Base-by-base conservation (phyloP, 768 basidiomycete species). In the Kwoniella europaea region DNA sequence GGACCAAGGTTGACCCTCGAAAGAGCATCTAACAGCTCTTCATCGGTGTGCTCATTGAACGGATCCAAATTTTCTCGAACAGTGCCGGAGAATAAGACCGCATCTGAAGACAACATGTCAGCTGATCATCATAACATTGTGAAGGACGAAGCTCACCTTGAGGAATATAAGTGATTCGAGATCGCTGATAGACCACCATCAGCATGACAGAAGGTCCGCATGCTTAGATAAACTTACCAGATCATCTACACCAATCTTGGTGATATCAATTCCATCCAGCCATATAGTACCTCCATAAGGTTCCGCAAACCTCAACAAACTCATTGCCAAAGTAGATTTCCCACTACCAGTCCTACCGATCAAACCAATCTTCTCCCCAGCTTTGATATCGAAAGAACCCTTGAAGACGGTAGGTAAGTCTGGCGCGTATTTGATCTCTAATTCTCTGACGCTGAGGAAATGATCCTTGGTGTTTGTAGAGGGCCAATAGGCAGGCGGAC, bases 401-500 rank as follows among this genome's bases (percentile, higher is more conserved):
- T 90, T 90, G 43, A 95, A 85, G 0, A 94, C 92, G 0, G 91
- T 85, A 0, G 93, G 93, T 12, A 95, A 86, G 63, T 94, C 92
- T 0, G 92, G 90, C 0, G 92, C 88, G 82, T 95, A 95, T 82
- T 90, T 92, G 81, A 95, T 85, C 18, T 88, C 88, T 29, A 96
- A 85, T 71, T 94, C 88, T 74, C 94, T 90, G 0, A 92, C 91
- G 1, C 84, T 83, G 41, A 97, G 77, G 27, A 95, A 85, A 3
- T 86, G 79, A 35, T 89, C 86, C 9, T 87, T 85, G 60, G 81
- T 87, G 18, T 89, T 86, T 68, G 87, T 89, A 0, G 93, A 93
- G 0, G 94, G 94, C 94, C 94, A 97, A 78, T 94, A 94, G 0
- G 94, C 94, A 0, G 94, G 94, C 1, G 90, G 90, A 7, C 92